A percentile compares a stretch with the other conserved stretches of the same genome.
Conservation (phyloP, 2,329 filamentous ascomycete genomes). For the Geosmithia morbida region DNA sequence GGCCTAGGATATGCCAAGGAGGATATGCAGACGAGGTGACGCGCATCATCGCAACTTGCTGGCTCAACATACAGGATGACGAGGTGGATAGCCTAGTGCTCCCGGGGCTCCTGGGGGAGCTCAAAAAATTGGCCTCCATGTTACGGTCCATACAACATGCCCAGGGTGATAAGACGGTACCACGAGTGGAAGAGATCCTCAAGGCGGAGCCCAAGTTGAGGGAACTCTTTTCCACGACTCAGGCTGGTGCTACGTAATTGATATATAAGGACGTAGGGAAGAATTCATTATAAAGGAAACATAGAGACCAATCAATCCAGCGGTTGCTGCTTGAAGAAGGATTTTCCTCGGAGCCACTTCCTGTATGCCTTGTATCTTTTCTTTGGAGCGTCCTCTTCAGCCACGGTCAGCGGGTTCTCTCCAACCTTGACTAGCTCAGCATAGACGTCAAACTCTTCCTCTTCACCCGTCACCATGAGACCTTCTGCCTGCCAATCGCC, state of each 20-base stretch:
- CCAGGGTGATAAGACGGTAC: not conserved
- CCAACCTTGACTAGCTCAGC: conserved; percentile 60
- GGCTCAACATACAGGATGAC: conserved; percentile 38
- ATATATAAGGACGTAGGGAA: not conserved
- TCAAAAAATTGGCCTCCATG: conserved; percentile 18
- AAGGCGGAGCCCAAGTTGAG: conserved; percentile 8
- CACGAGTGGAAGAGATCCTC: conserved; percentile 1
- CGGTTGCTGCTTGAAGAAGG: conserved; percentile 83
- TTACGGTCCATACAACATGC: conserved; percentile 12
- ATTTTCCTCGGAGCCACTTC: conserved; percentile 91
- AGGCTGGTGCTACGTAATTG: not conserved
- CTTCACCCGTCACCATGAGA: conserved; percentile 34
- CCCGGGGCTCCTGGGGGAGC: conserved; percentile 13
- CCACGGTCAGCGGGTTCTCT: conserved; percentile 77
- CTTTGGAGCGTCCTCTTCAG: conserved; percentile 73
- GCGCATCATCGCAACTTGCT: conserved; percentile 46
- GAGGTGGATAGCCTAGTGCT: not conserved
- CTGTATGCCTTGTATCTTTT: conserved; percentile 94
- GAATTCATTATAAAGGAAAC: not conserved
- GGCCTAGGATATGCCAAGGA: conserved; percentile 47
- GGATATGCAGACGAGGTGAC: conserved; percentile 50
- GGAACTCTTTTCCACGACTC: conserved; percentile 5
- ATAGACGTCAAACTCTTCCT: conserved; percentile 42
- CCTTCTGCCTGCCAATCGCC: conserved; percentile 49
- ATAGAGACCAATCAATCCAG: conserved; percentile 27